Percentiles rank a stretch among this genome's conserved stretches.
These are phyloP conservation scores for Acorus gramineus DNA, from an alignment of 106 monocot genomes.

Conservation along the genomic window DNA sequence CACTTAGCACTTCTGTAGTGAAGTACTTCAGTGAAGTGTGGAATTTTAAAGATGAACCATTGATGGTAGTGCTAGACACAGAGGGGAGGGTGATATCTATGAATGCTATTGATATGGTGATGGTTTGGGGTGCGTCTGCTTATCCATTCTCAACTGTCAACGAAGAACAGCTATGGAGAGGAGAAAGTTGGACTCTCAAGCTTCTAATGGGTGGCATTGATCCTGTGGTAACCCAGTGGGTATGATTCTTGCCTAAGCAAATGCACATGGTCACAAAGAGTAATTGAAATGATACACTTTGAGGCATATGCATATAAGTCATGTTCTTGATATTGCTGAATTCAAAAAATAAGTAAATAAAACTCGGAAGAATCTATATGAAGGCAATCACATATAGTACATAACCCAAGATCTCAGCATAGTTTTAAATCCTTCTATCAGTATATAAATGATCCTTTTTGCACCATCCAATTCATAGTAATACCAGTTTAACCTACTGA, in stretches of 20 bases:
- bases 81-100: not conserved
- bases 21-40: not conserved
- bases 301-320: too few relatives aligned
- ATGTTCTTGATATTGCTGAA: too few relatives aligned
- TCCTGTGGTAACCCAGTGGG: not conserved
- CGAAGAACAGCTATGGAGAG: not conserved
- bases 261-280: not conserved
- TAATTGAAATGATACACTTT: not conserved
- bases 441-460: too few relatives aligned
- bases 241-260: not conserved
- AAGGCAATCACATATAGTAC: too few relatives aligned
- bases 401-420: too few relatives aligned
- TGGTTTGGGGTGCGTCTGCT: not conserved
- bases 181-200: not conserved
- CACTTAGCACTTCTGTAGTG: not conserved
- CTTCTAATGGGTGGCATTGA: not conserved
- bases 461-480: too few relatives aligned
- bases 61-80: not conserved
- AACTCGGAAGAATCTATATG: too few relatives aligned
- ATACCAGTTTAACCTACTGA: too few relatives aligned
- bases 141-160: constrained; percentile 1
- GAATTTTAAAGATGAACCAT: not conserved
- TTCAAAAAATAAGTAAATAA: too few relatives aligned
- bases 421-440: too few relatives aligned
- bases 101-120: constrained; percentile 1